Evolutionary conservation across 768 basidiomycete genomes (phyloP).

Genomic region (Boletus reticulatus): DNA sequence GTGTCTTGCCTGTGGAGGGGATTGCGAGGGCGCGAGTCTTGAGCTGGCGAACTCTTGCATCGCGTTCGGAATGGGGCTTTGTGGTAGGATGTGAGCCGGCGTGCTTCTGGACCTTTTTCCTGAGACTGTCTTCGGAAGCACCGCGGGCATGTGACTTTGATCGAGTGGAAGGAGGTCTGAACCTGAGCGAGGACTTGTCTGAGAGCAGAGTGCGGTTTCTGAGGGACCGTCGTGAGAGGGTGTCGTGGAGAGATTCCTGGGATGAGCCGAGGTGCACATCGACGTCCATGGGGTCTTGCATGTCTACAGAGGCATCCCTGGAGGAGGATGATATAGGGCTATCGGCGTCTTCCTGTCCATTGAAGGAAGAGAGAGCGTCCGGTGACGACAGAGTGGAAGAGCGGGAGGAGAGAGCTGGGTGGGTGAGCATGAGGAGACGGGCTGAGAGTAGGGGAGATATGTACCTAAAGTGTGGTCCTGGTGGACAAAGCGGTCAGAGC

Average conservation of each 20-base stretch:
- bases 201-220: constrained; percentile 18
- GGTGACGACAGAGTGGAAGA: constrained; percentile 33
- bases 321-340: constrained; percentile 33
- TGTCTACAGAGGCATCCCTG: constrained; percentile 32
- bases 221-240: constrained; percentile 26
- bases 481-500: neutral
- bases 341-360: constrained; percentile 30
- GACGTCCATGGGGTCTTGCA: constrained; percentile 25
- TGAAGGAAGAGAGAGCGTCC: constrained; percentile 31
- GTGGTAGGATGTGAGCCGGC: constrained; percentile 11
- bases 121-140: constrained; percentile 27
- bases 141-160: constrained; percentile 22
- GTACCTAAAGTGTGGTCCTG: constrained; percentile 10
- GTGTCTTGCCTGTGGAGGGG: constrained; percentile 40
- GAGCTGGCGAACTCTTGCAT: constrained; percentile 29
- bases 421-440: neutral
- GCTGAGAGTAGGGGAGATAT: neutral
- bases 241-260: constrained; percentile 26
- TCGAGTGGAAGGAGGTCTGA: constrained; percentile 29
- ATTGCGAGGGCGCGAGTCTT: constrained; percentile 32
- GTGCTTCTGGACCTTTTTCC: constrained; percentile 28
- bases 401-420: constrained; percentile 16
- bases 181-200: constrained; percentile 27
- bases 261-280: constrained; percentile 23
- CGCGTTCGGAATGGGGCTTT: constrained; percentile 30